phyloP scores from a whole-genome alignment of 495 filamentous ascomycete species.

The Daldinia grandis region DNA sequence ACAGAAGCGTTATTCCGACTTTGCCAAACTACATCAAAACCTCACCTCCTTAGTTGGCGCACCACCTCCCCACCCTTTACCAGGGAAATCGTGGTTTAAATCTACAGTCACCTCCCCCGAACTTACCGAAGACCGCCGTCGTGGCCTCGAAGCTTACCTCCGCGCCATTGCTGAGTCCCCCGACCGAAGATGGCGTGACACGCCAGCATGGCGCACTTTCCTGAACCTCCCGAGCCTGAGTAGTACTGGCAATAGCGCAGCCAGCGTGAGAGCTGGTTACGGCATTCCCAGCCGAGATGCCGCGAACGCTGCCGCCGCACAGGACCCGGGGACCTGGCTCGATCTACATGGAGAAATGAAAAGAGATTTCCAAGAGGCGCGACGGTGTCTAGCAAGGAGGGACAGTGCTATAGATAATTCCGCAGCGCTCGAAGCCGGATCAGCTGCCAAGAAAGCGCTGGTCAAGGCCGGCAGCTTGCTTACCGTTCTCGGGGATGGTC shows the following conservation, averaged over 20 bases:
- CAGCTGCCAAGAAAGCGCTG: slow-evolving; percentile 81
- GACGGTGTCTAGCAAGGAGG: slow-evolving; percentile 74
- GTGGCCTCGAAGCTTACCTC: slow-evolving; percentile 82
- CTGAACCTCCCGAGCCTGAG: slow-evolving; percentile 74
- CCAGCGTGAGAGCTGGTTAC: slow-evolving; percentile 57
- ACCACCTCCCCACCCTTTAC: slow-evolving; percentile 69
- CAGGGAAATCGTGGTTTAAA: slow-evolving; percentile 85
- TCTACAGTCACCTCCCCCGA: slow-evolving; percentile 78
- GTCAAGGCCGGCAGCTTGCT: slow-evolving; percentile 77
- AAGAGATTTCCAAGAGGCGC: slow-evolving; percentile 78
- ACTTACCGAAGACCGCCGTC: slow-evolving; percentile 80
- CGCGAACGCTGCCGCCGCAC: slow-evolving; percentile 58
- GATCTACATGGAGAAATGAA: slow-evolving; percentile 88
- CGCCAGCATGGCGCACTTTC: slow-evolving; percentile 83
- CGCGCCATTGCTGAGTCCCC: slow-evolving; percentile 76
- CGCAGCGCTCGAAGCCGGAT: slow-evolving; percentile 71
- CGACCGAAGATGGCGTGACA: slow-evolving; percentile 87
- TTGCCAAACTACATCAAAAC: slow-evolving; percentile 74
- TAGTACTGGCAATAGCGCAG: slow-evolving; percentile 55
- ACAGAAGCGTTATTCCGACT: slow-evolving; percentile 95
- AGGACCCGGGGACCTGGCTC: slow-evolving; percentile 84
- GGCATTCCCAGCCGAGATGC: slow-evolving; percentile 52
- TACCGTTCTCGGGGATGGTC: slow-evolving; percentile 71
- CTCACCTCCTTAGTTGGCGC: slow-evolving; percentile 70
- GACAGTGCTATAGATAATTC: slow-evolving; percentile 74